These are phyloP conservation scores for Cronartium quercuum DNA, from an alignment of 1,284 basidiomycete genomes.

Conservation along the genomic window DNA sequence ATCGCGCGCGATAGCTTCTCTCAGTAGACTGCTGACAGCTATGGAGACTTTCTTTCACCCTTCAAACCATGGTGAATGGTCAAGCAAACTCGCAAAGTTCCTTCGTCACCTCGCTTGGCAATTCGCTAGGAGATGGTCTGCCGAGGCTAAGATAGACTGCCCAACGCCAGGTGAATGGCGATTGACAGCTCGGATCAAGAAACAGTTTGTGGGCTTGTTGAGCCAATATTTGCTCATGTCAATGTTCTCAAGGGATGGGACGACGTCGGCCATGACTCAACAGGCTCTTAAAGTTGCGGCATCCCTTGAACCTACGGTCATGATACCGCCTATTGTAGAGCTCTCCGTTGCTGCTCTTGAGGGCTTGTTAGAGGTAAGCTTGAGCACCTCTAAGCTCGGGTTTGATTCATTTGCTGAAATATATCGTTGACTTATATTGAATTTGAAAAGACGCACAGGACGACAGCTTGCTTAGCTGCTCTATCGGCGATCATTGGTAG, in stretches of 20 bases:
- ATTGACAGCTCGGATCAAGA: constrained; percentile 73
- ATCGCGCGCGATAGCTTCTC: constrained; percentile 66
- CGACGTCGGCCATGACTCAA: constrained; percentile 61
- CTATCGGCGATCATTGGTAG: constrained; percentile 74
- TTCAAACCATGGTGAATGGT: constrained; percentile 53
- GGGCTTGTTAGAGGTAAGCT: constrained; percentile 73
- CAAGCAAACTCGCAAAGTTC: constrained; percentile 58
- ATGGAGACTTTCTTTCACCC: constrained; percentile 91
- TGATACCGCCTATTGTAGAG: constrained; percentile 89
- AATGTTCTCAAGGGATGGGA: constrained; percentile 79
- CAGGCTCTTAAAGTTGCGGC: constrained; percentile 66
- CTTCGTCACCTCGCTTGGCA: constrained; percentile 73
- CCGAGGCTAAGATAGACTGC: constrained; percentile 73
- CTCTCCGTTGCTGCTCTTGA: constrained; percentile 85
- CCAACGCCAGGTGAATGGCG: constrained; percentile 69
- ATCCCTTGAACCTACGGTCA: constrained; percentile 72
- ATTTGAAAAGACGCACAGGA: constrained; percentile 66
- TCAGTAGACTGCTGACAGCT: constrained; percentile 82
- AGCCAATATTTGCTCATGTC: constrained; percentile 82
- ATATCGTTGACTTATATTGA: background rate
- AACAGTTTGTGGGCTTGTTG: constrained; percentile 72
- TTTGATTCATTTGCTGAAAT: constrained; percentile 40
- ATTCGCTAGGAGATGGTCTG: constrained; percentile 73
- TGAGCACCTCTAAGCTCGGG: background rate
- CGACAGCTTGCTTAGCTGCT: constrained; percentile 80